Conservation (phyloP, 2,329 filamentous ascomycete genomes). For the Cladophialophora carrionii region DNA sequence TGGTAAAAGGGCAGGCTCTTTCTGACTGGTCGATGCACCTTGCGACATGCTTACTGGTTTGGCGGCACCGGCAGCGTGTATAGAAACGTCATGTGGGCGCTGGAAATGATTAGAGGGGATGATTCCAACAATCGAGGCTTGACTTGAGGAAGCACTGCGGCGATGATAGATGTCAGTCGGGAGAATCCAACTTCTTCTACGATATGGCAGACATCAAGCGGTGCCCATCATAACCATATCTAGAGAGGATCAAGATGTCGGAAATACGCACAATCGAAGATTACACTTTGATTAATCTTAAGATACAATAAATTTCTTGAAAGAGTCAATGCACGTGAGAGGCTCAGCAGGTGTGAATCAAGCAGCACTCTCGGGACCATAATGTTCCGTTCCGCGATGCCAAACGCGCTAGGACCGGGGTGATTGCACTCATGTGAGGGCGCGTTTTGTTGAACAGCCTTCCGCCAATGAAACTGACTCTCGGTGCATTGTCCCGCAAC, state of each 20-base stretch:
- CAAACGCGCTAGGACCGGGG: background rate
- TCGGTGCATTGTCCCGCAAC: conserved; percentile 2
- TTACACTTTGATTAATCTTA: background rate
- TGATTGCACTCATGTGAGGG: background rate
- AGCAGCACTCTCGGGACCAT: background rate
- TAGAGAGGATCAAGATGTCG: background rate
- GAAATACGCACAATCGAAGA: background rate
- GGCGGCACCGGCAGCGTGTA: background rate
- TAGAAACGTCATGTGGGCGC: background rate
- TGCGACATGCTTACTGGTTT: background rate
- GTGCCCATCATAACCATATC: background rate
- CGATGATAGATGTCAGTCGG: conserved; percentile 16
- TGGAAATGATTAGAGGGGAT: conserved; percentile 10
- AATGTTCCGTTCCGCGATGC: conserved; percentile 9
- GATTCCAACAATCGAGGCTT: conserved; percentile 12
- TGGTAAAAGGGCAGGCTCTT: background rate
- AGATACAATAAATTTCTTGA: background rate
- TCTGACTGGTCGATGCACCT: background rate
- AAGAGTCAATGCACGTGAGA: background rate
- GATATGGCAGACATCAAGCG: conserved; percentile 3
- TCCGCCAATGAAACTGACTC: conserved; percentile 3
- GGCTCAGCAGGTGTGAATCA: background rate
- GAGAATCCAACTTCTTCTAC: conserved; percentile 20
- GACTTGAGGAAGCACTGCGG: background rate
- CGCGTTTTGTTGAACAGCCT: background rate